Evolutionary conservation across 148 eudicot genomes (phyloP).

Genomic region (Silene latifolia): DNA sequence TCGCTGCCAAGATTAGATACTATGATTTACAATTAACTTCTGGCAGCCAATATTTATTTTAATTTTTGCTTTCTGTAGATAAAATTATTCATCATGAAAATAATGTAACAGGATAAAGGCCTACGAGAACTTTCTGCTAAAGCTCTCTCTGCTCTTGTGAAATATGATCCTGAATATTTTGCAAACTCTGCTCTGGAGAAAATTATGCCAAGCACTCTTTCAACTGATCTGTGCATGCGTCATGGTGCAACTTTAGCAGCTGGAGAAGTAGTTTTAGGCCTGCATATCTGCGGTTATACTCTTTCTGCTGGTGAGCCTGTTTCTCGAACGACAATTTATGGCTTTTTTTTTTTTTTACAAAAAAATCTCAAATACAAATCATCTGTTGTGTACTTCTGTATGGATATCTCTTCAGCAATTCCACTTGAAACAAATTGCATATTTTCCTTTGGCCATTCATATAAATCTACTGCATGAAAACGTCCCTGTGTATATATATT

Average conservation of each 20-base stretch:
- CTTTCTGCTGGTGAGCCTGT: slow-evolving; percentile 60
- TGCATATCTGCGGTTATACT: slow-evolving; percentile 52
- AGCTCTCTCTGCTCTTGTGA: slow-evolving; percentile 83
- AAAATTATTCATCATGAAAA: neutral
- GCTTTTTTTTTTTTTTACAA: too few species aligned
- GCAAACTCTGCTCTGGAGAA: slow-evolving; percentile 61
- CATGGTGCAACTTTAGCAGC: slow-evolving; percentile 96
- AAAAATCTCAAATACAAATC: neutral
- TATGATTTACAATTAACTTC: neutral
- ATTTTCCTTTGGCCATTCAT: neutral
- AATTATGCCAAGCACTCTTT: slow-evolving; percentile 76
- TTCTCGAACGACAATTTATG: slow-evolving; percentile 9
- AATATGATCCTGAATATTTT: slow-evolving; percentile 71
- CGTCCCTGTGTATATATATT: neutral
- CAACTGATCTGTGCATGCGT: slow-evolving; percentile 92
- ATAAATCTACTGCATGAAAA: neutral
- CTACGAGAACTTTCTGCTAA: slow-evolving; percentile 90
- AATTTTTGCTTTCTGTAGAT: neutral
- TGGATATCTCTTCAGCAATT: neutral
- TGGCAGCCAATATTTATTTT: neutral
- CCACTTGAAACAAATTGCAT: neutral
- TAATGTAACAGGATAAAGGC: slow-evolving; percentile 68
- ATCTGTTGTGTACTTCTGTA: neutral
- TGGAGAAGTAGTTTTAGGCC: slow-evolving; percentile 78
- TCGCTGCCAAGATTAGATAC: neutral